Percentiles rank a stretch among this genome's conserved stretches.
phyloP scores from a whole-genome alignment of 495 filamentous ascomycete species.

The Corynascus novoguineensis region DNA sequence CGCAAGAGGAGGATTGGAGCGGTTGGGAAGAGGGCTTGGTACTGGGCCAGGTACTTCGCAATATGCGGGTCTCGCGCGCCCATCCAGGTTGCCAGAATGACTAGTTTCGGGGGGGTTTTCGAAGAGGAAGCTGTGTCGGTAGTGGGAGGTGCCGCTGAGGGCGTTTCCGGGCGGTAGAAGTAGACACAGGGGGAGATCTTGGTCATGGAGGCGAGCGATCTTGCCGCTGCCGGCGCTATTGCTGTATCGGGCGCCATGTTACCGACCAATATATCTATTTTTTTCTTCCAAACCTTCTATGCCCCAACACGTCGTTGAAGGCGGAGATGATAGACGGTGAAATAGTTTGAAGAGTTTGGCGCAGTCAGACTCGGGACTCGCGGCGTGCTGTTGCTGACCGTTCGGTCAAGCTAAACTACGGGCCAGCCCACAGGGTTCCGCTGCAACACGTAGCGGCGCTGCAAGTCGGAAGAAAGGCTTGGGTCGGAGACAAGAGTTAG shows the following conservation, averaged over 20 bases:
- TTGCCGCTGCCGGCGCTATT: background rate
- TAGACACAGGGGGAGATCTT: slow-evolving; percentile 33
- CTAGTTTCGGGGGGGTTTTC: slow-evolving; percentile 28
- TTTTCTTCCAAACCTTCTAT: background rate
- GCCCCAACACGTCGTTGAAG: background rate
- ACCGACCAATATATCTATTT: background rate
- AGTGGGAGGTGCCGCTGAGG: background rate
- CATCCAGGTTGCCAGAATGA: slow-evolving; percentile 43
- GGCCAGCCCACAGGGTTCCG: too few relatives aligned
- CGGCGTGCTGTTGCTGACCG: too few relatives aligned
- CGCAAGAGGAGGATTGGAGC: slow-evolving; percentile 38
- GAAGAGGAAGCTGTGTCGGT: background rate
- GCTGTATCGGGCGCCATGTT: slow-evolving; percentile 22
- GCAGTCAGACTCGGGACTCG: too few relatives aligned
- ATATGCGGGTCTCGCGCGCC: slow-evolving; percentile 42
- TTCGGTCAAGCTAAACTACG: too few relatives aligned
- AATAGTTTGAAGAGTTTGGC: too few relatives aligned
- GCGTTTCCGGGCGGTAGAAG: slow-evolving; percentile 29
- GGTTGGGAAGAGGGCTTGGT: slow-evolving; percentile 38
- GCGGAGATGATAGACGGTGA: too few relatives aligned
- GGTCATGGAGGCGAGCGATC: slow-evolving; percentile 34
- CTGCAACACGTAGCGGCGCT: too few relatives aligned
- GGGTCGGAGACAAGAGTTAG: too few relatives aligned
- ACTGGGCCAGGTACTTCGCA: slow-evolving; percentile 39
- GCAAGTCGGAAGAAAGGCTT: too few relatives aligned